These are phyloP conservation scores for Medicago truncatula DNA, from an alignment of 306 rosid genomes.

Conservation along the genomic window MtrunA17r5.0-ANR NC_053044.1:35531001-35531500, in stretches of 20 bases:
- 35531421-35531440: not conserved
- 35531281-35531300: not conserved
- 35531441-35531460: too few relatives aligned
- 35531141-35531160: not conserved
- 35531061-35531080: too few relatives aligned
- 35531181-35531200: not conserved
- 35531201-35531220: not conserved
- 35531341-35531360: not conserved
- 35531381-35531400: too few relatives aligned
- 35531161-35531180: too few relatives aligned
- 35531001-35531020: slow-evolving; percentile 49
- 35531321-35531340: too few relatives aligned
- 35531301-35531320: not conserved
- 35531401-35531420: too few relatives aligned
- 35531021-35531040: slow-evolving; percentile 65
- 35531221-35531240: too few relatives aligned
- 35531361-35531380: too few relatives aligned
- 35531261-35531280: not conserved
- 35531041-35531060: slow-evolving; percentile 60
- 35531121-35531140: slow-evolving; percentile 44
- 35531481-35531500: too few relatives aligned
- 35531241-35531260: not conserved
- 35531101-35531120: slow-evolving; percentile 54
- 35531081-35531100: not conserved
- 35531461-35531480: too few relatives aligned